Evolutionary conservation across 371 early-diverging fungal species (phyloP).

Genomic region (Mortierella sp.): DNA sequence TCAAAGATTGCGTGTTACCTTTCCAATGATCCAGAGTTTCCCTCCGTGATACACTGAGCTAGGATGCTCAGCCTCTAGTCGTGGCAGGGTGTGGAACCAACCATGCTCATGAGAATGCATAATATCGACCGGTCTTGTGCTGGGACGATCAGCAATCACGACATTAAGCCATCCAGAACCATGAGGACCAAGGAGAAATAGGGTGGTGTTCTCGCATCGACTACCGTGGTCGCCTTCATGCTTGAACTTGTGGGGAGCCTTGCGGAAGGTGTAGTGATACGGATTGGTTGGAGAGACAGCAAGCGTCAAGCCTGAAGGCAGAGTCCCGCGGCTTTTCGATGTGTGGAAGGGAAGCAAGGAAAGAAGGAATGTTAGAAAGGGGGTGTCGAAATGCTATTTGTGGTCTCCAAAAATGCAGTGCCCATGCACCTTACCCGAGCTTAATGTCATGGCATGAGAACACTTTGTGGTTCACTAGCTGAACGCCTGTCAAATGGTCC

Average conservation of each 20-base stretch:
- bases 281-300: slow-evolving; percentile 35
- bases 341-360: not conserved
- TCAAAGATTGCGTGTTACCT: slow-evolving; percentile 19
- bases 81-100: slow-evolving; percentile 26
- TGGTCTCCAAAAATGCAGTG: not conserved
- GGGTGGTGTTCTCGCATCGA: slow-evolving; percentile 34
- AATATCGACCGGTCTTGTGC: slow-evolving; percentile 27
- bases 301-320: slow-evolving; percentile 27
- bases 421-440: slow-evolving; percentile 24
- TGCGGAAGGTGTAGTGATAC: slow-evolving; percentile 38
- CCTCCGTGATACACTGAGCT: slow-evolving; percentile 27
- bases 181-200: slow-evolving; percentile 37
- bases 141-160: slow-evolving; percentile 35
- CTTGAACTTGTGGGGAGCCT: slow-evolving; percentile 30
- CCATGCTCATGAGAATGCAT: slow-evolving; percentile 7
- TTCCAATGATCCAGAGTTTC: slow-evolving; percentile 44
- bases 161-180: slow-evolving; percentile 46
- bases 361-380: not conserved
- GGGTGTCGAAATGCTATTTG: not conserved
- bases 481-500: slow-evolving; percentile 38
- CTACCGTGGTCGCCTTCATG: slow-evolving; percentile 36
- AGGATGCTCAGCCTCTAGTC: slow-evolving; percentile 15
- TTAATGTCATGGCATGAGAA: slow-evolving; percentile 46
- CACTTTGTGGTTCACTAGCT: slow-evolving; percentile 34
- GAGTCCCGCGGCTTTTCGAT: slow-evolving; percentile 10